phyloP scores from a whole-genome alignment of 345 rosid genomes.

The Linum usitatissimum region DNA sequence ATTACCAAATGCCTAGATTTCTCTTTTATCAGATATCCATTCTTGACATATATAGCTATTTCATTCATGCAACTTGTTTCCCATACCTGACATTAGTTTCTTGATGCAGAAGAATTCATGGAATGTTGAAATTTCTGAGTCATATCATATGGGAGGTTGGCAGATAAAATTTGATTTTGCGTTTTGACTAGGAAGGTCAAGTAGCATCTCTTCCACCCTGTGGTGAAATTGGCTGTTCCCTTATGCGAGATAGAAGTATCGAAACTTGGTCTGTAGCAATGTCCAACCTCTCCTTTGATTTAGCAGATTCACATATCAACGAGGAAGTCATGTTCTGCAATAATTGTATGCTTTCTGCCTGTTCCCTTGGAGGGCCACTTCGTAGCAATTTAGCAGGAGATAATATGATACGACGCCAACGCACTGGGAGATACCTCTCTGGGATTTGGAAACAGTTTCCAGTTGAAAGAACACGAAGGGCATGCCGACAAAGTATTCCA shows the following conservation, averaged over 20 bases:
- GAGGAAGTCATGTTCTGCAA: constrained; percentile 64
- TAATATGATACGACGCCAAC: constrained; percentile 66
- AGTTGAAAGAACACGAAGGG: constrained; percentile 83
- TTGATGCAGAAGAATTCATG: too few relatives aligned
- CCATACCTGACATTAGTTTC: too few relatives aligned
- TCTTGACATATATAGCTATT: too few relatives aligned
- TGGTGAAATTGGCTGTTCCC: constrained; percentile 54
- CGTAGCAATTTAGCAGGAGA: constrained; percentile 37
- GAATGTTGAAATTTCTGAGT: too few relatives aligned
- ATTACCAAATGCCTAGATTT: too few relatives aligned
- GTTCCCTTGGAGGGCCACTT: constrained; percentile 30
- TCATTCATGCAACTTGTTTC: too few relatives aligned
- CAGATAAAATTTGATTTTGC: too few relatives aligned
- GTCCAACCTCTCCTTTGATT: constrained; percentile 78
- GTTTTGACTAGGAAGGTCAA: too few relatives aligned
- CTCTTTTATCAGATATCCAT: too few relatives aligned
- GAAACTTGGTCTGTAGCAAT: constrained; percentile 70
- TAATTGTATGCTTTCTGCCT: constrained; percentile 58
- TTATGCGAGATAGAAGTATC: constrained; percentile 54
- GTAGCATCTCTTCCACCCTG: constrained; percentile 22
- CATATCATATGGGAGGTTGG: too few relatives aligned
- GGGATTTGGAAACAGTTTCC: constrained; percentile 94
- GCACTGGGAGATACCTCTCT: constrained; percentile 68
- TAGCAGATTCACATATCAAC: constrained; percentile 58
- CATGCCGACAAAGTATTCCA: constrained; percentile 89